Evolutionary conservation across 225 moss, liverwort and hornwort species (phyloP).

Genomic region (Sphagnum tenellum): DNA sequence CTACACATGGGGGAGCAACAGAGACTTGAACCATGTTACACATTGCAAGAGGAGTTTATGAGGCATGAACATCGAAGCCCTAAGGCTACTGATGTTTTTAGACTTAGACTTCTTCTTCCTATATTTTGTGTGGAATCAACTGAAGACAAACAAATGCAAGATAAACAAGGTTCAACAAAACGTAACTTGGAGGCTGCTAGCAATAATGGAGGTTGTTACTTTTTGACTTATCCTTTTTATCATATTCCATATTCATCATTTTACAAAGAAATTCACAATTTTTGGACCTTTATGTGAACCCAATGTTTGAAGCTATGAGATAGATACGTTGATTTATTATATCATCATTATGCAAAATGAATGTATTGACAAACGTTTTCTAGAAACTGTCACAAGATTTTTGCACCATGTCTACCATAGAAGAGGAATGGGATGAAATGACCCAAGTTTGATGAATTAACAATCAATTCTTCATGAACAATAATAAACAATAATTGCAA

Average conservation of each 20-base stretch:
- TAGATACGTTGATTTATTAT: too few relatives aligned
- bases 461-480: too few relatives aligned
- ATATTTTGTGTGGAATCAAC: slow-evolving; percentile 15
- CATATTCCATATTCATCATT: background rate
- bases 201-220: slow-evolving; percentile 35
- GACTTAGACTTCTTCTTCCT: slow-evolving; percentile 25
- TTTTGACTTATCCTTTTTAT: slow-evolving; percentile 9
- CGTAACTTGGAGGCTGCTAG: slow-evolving; percentile 24
- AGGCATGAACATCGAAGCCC: slow-evolving; percentile 33
- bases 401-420: too few relatives aligned
- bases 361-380: too few relatives aligned
- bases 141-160: slow-evolving; percentile 3
- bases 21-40: slow-evolving; percentile 47
- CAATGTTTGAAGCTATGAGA: too few relatives aligned
- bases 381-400: too few relatives aligned
- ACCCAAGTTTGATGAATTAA: too few relatives aligned
- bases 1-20: slow-evolving; percentile 35
- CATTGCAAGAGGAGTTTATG: slow-evolving; percentile 47
- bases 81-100: slow-evolving; percentile 29
- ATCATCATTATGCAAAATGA: too few relatives aligned
- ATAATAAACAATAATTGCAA: too few relatives aligned
- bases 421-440: too few relatives aligned
- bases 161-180: slow-evolving; percentile 22
- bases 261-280: slow-evolving; percentile 1
- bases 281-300: slow-evolving; percentile 23